Percentiles rank a stretch among this genome's conserved stretches.
Conservation (phyloP, 305 asterid genomes). For the Fraxinus greggii region DNA sequence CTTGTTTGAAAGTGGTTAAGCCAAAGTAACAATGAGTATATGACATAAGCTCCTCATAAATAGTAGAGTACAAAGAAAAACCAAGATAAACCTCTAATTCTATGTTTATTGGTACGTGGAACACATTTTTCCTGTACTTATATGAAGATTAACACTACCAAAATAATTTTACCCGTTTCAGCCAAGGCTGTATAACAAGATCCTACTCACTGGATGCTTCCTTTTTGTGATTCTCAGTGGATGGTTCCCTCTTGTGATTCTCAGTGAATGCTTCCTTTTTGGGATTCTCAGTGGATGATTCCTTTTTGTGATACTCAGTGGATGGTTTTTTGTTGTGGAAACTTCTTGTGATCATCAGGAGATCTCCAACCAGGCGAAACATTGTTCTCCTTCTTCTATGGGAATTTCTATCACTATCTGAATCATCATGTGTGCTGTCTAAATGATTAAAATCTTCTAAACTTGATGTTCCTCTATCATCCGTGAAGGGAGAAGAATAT, state of each 20-base stretch:
- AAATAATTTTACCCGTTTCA: neutral
- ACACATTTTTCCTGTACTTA: neutral
- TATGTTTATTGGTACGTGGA: neutral
- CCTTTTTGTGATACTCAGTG: neutral
- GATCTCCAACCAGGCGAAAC: conserved; percentile 49
- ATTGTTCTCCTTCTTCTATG: conserved; percentile 36
- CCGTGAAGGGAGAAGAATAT: conserved; percentile 34
- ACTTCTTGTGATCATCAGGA: conserved; percentile 37
- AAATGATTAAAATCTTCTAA: conserved; percentile 27
- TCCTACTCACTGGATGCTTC: conserved; percentile 6
- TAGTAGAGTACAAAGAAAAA: neutral
- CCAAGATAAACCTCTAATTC: neutral
- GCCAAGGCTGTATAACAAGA: neutral
- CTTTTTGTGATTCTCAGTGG: neutral
- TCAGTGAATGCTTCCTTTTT: neutral
- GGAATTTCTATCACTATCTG: conserved; percentile 29
- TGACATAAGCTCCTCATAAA: neutral
- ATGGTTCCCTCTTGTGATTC: conserved; percentile 1
- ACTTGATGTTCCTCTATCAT: conserved; percentile 26
- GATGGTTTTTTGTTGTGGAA: conserved; percentile 34
- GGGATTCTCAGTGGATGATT: conserved; percentile 10
- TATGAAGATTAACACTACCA: neutral
- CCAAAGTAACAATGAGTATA: neutral
- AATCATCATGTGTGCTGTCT: conserved; percentile 18
- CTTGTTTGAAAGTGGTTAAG: neutral